Percentiles rank a stretch among this genome's conserved stretches.
These are phyloP conservation scores for Russula abietina DNA, from an alignment of 768 basidiomycete genomes.

Conservation along the genomic window DNA sequence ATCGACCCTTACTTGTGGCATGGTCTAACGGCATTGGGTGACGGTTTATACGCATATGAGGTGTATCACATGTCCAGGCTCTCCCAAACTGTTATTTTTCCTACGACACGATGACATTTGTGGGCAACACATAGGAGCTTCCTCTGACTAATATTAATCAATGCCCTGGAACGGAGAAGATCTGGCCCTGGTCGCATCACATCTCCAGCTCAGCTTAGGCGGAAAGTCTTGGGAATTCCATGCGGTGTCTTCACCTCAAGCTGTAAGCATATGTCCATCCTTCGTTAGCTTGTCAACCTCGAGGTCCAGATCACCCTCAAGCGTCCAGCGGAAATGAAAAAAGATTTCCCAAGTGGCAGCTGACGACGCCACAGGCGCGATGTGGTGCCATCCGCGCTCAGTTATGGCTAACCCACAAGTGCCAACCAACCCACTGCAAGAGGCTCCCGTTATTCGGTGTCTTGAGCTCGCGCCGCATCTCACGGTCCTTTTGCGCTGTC, in stretches of 20 bases:
- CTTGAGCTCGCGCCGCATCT: slow-evolving; percentile 2
- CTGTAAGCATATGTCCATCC: slow-evolving; percentile 2
- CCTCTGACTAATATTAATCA: slow-evolving; percentile 17
- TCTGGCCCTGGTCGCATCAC: slow-evolving; percentile 2
- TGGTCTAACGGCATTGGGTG: slow-evolving; percentile 8
- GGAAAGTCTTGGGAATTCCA: not conserved
- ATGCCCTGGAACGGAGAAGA: not conserved
- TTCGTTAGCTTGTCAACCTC: slow-evolving; percentile 4
- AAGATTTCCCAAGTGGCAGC: slow-evolving; percentile 9
- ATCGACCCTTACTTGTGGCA: slow-evolving; percentile 5
- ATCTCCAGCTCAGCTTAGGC: not conserved
- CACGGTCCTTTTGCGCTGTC: not conserved
- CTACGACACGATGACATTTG: slow-evolving; percentile 9
- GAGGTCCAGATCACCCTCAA: slow-evolving; percentile 9
- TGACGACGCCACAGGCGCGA: slow-evolving; percentile 23
- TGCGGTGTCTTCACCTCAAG: slow-evolving; percentile 12
- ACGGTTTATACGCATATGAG: slow-evolving; percentile 10
- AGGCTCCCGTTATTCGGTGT: not conserved
- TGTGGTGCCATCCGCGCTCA: slow-evolving; percentile 11
- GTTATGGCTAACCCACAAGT: slow-evolving; percentile 6
- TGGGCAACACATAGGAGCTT: slow-evolving; percentile 5
- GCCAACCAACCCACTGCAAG: not conserved
- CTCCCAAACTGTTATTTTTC: not conserved
- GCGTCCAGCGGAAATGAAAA: slow-evolving; percentile 15
- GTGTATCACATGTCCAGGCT: slow-evolving; percentile 9